Percentiles rank a stretch among this genome's conserved stretches.
Conservation (phyloP, 345 rosid species). For the Bruguiera gymnorhiza region DNA sequence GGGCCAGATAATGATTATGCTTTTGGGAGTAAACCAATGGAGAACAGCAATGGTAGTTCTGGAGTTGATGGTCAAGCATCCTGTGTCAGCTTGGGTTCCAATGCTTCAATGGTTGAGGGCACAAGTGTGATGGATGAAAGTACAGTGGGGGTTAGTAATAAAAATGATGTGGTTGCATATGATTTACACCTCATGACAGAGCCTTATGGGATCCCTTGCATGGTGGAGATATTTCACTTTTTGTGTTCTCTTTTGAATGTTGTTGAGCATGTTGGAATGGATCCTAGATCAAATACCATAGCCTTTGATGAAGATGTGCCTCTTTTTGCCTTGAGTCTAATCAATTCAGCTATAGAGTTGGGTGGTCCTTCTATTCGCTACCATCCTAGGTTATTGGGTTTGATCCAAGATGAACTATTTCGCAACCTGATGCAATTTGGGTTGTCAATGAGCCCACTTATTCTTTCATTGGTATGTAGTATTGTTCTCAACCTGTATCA, state of each 20-base stretch:
- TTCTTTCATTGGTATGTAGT: conserved; percentile 95
- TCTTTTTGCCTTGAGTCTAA: conserved; percentile 86
- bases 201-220: conserved; percentile 92
- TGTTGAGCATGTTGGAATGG: conserved; percentile 76
- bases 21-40: conserved; percentile 63
- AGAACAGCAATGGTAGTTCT: conserved; percentile 64
- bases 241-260: conserved; percentile 75
- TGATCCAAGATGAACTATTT: conserved; percentile 93
- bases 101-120: conserved; percentile 43
- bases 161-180: conserved; percentile 58
- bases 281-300: conserved; percentile 65
- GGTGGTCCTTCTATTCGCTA: conserved; percentile 71
- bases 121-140: conserved; percentile 61
- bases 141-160: conserved; percentile 47
- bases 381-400: conserved; percentile 83
- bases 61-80: conserved; percentile 65
- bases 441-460: conserved; percentile 91
- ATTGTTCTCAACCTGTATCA: conserved; percentile 92
- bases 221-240: conserved; percentile 98
- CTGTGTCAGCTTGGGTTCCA: conserved; percentile 50
- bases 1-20: conserved; percentile 70
- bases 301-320: conserved; percentile 98
- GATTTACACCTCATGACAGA: conserved; percentile 83
- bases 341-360: conserved; percentile 92
- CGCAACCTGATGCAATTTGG: conserved; percentile 93